Percentiles rank a stretch among this genome's conserved stretches.
phyloP scores from a whole-genome alignment of 2,329 filamentous ascomycete species.

The Diaporthe sp. region DNA sequence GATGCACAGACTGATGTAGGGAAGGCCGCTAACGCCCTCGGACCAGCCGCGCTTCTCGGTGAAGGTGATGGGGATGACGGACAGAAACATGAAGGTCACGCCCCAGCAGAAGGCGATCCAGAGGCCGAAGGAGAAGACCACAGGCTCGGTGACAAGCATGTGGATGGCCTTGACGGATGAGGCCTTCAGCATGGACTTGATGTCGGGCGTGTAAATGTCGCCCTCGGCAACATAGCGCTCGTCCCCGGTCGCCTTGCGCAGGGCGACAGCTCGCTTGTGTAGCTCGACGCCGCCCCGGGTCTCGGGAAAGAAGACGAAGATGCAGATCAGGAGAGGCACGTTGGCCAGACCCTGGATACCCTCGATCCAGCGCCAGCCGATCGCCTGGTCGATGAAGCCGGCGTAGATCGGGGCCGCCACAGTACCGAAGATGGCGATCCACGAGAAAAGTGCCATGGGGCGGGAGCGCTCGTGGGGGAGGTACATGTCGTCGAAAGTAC shows the following conservation, averaged over 20 bases:
- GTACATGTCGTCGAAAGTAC: conserved; percentile 62
- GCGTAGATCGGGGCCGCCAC: conserved; percentile 64
- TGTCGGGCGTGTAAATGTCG: conserved; percentile 60
- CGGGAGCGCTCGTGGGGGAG: conserved; percentile 54
- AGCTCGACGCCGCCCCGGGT: conserved; percentile 44
- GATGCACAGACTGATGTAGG: conserved; percentile 61
- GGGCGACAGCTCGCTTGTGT: conserved; percentile 57
- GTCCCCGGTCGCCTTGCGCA: conserved; percentile 58
- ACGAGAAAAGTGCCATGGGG: conserved; percentile 60
- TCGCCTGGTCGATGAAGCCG: conserved; percentile 62
- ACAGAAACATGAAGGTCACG: conserved; percentile 64
- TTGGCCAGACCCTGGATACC: conserved; percentile 63
- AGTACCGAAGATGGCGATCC: conserved; percentile 61
- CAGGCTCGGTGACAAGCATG: conserved; percentile 34
- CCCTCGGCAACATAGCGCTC: conserved; percentile 60
- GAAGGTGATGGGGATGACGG: conserved; percentile 61
- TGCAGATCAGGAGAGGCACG: conserved; percentile 49
- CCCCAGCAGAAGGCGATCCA: conserved; percentile 51
- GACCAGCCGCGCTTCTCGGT: conserved; percentile 62
- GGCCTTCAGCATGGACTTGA: conserved; percentile 56
- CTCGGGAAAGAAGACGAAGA: conserved; percentile 43
- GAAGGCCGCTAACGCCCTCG: conserved; percentile 59
- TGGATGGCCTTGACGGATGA: conserved; percentile 55
- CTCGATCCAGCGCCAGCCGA: conserved; percentile 65
- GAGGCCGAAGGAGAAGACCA: conserved; percentile 33